These are phyloP conservation scores for Gossypium aridum DNA, from an alignment of 441 rosid species.

Conservation along the genomic window DNA sequence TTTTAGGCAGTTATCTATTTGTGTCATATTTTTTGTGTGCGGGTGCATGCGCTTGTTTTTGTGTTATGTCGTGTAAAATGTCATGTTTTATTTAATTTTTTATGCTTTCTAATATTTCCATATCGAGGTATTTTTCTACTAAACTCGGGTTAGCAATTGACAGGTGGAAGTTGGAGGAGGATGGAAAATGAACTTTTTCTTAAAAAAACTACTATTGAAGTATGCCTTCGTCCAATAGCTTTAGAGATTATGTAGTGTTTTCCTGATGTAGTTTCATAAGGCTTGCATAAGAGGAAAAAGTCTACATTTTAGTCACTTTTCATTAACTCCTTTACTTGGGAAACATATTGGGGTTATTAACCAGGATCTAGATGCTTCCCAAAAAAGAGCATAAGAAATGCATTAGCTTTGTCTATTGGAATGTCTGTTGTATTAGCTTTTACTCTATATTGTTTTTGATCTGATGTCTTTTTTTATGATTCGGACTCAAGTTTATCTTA, in stretches of 20 bases:
- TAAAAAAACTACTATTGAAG: not conserved
- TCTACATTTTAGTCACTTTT: not conserved
- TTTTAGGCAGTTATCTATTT: not conserved
- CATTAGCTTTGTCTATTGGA: not conserved
- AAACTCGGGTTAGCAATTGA: not conserved
- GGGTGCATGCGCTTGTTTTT: not conserved
- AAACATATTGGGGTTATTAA: not conserved
- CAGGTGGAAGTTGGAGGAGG: not conserved
- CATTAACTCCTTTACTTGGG: not conserved
- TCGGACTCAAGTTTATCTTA: not conserved
- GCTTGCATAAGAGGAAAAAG: not conserved
- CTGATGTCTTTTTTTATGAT: not conserved
- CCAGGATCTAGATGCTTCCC: not conserved
- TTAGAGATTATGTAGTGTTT: not conserved
- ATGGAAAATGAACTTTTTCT: not conserved
- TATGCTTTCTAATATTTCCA: not conserved
- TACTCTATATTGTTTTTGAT: not conserved
- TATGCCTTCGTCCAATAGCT: not conserved
- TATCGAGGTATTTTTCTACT: not conserved
- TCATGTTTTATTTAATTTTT: not conserved
- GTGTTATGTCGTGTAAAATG: not conserved
- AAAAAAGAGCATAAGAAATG: not conserved
- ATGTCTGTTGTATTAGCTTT: not conserved
- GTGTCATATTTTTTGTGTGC: not conserved
- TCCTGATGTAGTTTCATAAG: not conserved